Base-by-base conservation (phyloP, 1,284 basidiomycete genomes). In the Laetiporus sulphureus region DNA sequence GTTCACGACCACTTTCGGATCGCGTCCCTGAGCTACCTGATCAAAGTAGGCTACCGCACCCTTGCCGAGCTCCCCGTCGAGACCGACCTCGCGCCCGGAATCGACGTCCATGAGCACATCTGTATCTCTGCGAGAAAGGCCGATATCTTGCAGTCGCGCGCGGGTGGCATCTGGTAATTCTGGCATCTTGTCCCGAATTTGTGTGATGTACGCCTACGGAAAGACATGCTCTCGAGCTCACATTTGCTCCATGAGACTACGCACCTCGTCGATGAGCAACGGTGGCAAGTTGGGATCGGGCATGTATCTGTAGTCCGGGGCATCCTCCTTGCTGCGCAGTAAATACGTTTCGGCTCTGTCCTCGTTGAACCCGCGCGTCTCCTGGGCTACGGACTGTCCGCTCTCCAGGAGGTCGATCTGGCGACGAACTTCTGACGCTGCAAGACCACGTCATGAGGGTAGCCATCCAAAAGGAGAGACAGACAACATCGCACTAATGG, bases 231-330 rank as follows among this genome's bases (percentile, higher is more conserved):
- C 19, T 45, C 20, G 18, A 12, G 7, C 11, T 33, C 32, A 10
- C 32, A 33, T 12, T 33, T 29, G 8, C 27, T 15, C 8, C 7
- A 19, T 36, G 11, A 22, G 7, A 32, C 8, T 10, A 16, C 61
- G 32, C 41, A 83, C 86, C 52, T 75, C 59, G 43, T 73, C 69
- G n/a, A 97, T 61, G 20, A 80, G 56, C 4, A 94, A 61, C 0
- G 85, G 78, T 0, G 91, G 91, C 0, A 99, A 65, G 58, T 99
- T 98, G 0, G 91, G 83, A 60, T 99, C 96, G 0, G 96, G 96
- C 91, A 99, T 94, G 66, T 97, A 99, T 5, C 95, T 76, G 61
- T 99, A 99, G 60, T 99, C 95, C 4, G 88, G 88, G 0, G 91
- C 86, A 54, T 93, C 89, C 57, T 97, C 95, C 63, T 99, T 99